These are phyloP conservation scores for Penicillium lividum DNA, from an alignment of 495 filamentous ascomycete genomes.

Conservation along the genomic window DNA sequence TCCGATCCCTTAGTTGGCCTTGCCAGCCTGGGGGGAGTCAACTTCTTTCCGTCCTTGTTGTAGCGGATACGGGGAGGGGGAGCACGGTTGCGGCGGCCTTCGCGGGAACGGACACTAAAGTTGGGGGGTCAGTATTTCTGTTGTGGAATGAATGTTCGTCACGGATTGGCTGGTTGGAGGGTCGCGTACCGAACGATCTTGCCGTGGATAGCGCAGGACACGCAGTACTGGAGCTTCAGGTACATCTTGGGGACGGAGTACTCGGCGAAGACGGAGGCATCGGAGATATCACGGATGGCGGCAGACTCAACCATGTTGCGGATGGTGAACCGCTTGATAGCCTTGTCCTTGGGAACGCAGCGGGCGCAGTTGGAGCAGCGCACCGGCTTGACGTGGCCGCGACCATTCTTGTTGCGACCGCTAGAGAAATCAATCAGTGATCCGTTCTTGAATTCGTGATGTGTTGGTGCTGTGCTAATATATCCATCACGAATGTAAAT, in stretches of 20 bases:
- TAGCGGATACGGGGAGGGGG: slow-evolving; percentile 95
- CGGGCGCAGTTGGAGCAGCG: slow-evolving; percentile 99
- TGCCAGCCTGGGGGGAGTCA: slow-evolving; percentile 82
- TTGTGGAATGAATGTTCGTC: not conserved
- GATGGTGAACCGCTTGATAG: slow-evolving; percentile 99
- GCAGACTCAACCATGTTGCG: slow-evolving; percentile 99
- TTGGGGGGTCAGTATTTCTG: slow-evolving; percentile 15
- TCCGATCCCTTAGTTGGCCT: slow-evolving; percentile 57
- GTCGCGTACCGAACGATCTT: slow-evolving; percentile 97
- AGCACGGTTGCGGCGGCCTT: slow-evolving; percentile 97
- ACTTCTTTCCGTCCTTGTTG: slow-evolving; percentile 99
- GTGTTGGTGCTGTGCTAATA: slow-evolving; percentile 6
- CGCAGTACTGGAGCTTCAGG: slow-evolving; percentile 99
- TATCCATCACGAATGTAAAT: slow-evolving; percentile 7
- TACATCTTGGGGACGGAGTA: slow-evolving; percentile 99
- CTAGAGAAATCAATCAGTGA: slow-evolving; percentile 47
- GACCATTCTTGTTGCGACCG: slow-evolving; percentile 99
- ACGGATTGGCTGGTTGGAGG: not conserved
- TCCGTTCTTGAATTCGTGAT: slow-evolving; percentile 15
- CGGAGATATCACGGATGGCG: slow-evolving; percentile 99
- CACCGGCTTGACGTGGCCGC: slow-evolving; percentile 99
- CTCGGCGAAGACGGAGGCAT: slow-evolving; percentile 97
- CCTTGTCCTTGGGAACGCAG: slow-evolving; percentile 99
- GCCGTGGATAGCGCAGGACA: slow-evolving; percentile 99
- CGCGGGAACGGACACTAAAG: slow-evolving; percentile 90